These are phyloP conservation scores for Hericium coralloides DNA, from an alignment of 768 basidiomycete species.

Conservation along the genomic window DNA sequence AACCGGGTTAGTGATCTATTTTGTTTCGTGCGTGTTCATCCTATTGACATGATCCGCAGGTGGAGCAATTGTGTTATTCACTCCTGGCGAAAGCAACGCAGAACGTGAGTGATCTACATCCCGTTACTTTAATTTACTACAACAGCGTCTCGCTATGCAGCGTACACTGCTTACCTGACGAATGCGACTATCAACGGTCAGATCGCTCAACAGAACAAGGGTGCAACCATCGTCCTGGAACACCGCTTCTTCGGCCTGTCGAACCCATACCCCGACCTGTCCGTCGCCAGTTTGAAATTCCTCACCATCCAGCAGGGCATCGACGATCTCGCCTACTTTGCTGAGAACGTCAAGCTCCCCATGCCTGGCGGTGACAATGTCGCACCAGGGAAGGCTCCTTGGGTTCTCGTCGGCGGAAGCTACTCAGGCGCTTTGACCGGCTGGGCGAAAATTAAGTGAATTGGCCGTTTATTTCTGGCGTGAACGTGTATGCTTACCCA, in stretches of 20 bases:
- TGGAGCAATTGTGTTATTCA: conserved; percentile 56
- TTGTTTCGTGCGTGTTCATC: not conserved
- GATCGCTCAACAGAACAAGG: conserved; percentile 58
- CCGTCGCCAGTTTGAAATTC: conserved; percentile 42
- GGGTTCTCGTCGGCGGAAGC: conserved; percentile 36
- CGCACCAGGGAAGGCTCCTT: conserved; percentile 40
- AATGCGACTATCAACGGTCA: conserved; percentile 55
- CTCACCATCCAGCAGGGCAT: conserved; percentile 71
- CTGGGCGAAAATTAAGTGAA: conserved; percentile 61
- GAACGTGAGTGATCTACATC: conserved; percentile 22
- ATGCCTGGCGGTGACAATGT: conserved; percentile 58
- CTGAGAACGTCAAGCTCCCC: conserved; percentile 54
- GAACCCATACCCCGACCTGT: conserved; percentile 57
- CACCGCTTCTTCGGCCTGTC: conserved; percentile 74
- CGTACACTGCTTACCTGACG: conserved; percentile 38
- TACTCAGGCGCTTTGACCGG: conserved; percentile 42
- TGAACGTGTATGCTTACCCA: no score
- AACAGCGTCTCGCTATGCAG: no score
- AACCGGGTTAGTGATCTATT: conserved; percentile 21
- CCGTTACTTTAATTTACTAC: no score
- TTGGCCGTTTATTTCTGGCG: not conserved
- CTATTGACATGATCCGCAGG: conserved; percentile 2
- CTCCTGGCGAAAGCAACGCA: conserved; percentile 58
- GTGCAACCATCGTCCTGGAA: conserved; percentile 57
- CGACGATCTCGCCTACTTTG: conserved; percentile 64